These are phyloP conservation scores for Malania oleifera DNA, from an alignment of 164 flowering plant genomes.

Conservation along the genomic window DNA sequence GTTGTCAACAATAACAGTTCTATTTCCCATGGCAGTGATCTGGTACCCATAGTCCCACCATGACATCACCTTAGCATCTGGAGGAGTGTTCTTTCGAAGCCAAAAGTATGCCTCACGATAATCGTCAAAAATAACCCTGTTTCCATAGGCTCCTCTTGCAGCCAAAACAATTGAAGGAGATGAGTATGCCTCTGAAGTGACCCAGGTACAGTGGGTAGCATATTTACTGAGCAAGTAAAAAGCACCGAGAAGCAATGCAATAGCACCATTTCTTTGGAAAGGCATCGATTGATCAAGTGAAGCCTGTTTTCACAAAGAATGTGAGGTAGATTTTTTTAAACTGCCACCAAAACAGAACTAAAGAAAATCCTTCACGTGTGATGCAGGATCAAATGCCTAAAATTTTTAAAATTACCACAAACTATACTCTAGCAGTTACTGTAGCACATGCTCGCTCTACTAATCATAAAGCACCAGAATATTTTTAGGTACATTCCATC, in stretches of 20 bases:
- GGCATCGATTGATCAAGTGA: constrained; percentile 78
- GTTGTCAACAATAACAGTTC: constrained; percentile 95
- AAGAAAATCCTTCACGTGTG: not conserved
- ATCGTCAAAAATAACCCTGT: constrained; percentile 93
- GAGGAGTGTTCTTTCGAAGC: constrained; percentile 96
- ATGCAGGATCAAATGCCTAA: not conserved
- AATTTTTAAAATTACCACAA: too few relatives aligned
- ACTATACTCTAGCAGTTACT: too few relatives aligned
- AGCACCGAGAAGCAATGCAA: constrained; percentile 82
- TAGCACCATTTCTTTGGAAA: constrained; percentile 77
- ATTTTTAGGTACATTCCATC: too few relatives aligned
- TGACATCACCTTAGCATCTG: constrained; percentile 97
- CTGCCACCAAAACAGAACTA: not conserved
- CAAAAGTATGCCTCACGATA: constrained; percentile 98
- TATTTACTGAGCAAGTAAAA: constrained; percentile 85
- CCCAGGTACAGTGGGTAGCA: constrained; percentile 96
- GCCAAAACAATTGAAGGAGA: constrained; percentile 98
- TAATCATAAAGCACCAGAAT: too few relatives aligned
- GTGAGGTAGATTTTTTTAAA: not conserved
- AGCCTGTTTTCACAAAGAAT: constrained; percentile 38
- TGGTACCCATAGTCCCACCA: constrained; percentile 99
- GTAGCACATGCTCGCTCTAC: too few relatives aligned
- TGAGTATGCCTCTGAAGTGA: constrained; percentile 98
- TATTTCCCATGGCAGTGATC: constrained; percentile 98
- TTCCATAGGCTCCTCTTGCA: constrained; percentile 95